Base-by-base conservation (phyloP, 2,329 filamentous ascomycete genomes). In the Cryphonectria nitschkei region DNA sequence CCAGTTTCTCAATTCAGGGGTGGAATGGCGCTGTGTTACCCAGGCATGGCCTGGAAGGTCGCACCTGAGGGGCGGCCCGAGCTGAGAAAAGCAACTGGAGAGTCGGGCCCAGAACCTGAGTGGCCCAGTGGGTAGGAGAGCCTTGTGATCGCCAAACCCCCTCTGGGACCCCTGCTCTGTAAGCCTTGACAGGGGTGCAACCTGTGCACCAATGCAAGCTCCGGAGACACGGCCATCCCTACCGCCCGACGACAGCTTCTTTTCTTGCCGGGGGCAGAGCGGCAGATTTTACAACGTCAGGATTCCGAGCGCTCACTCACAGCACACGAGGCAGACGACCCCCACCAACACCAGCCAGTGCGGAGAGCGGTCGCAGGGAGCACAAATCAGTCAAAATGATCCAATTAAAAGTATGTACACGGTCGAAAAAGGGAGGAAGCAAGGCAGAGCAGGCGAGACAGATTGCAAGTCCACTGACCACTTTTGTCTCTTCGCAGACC, bases 331-430 rank as follows among this genome's bases (percentile, higher is more conserved):
- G 26, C 46, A 26, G n/a, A 67, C 64, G 63, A 61, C 65, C 65
- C 60, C 56, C 68, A 68, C 65, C 50, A 58, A 43, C 29, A 56
- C 67, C n/a, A 39, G 37, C 60, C 64, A 63, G 39, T 32, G 32
- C 64, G 26, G 69, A 73, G 67, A 70, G 50, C 69, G 66, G 67
- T 65, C 73, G 69, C 72, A 69, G 72, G 73, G 32, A 68, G 70
- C 70, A 73, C 68, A 65, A 69, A 72, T 70, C 74, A 79, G 79
- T 79, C 87, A 91, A 83, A 76, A 98, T 97, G 93, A 97, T 97
- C 83, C 94, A 96, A 88, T 84, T 96, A 87, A 95, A 95, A 90
- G 93, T 90, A 73, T 26, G 63, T 50, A 8, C 43, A 1, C 37
- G 6, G 26, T 11, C 26, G 7, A 50, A 50, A 4, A 11, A 32